phyloP scores from a whole-genome alignment of 805 yeast species.

The Candida boidinii region DNA sequence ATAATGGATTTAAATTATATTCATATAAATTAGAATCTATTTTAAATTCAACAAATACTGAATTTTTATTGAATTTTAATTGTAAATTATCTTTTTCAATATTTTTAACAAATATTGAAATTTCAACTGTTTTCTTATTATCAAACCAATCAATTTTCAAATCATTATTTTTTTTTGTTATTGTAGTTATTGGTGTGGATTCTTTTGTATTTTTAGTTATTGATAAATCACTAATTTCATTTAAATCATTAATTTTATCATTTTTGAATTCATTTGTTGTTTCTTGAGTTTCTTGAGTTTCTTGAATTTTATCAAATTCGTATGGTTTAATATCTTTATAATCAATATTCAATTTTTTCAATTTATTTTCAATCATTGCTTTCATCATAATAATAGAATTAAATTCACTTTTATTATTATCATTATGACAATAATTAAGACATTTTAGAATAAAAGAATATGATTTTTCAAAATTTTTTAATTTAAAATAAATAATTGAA shows the following conservation, averaged over 20 bases:
- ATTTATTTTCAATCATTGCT: slow-evolving; percentile 25
- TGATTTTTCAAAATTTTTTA: slow-evolving; percentile 34
- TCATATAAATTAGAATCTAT: slow-evolving; percentile 39
- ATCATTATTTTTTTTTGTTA: slow-evolving; percentile 21
- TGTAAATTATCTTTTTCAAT: slow-evolving; percentile 42
- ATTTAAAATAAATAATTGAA: slow-evolving; percentile 38
- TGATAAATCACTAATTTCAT: too few species aligned
- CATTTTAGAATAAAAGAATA: slow-evolving; percentile 34
- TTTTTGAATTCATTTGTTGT: slow-evolving; percentile 8
- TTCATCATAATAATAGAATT: slow-evolving; percentile 43
- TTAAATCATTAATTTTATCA: neutral
- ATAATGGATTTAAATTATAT: slow-evolving; percentile 47
- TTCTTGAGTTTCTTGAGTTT: neutral
- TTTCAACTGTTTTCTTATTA: slow-evolving; percentile 41
- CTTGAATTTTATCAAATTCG: neutral
- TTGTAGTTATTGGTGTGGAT: too few species aligned
- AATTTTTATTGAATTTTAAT: slow-evolving; percentile 28
- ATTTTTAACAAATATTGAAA: slow-evolving; percentile 65
- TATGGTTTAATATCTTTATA: slow-evolving; percentile 2
- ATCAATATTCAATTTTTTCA: slow-evolving; percentile 26
- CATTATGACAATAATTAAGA: slow-evolving; percentile 31
- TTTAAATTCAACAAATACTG: slow-evolving; percentile 38
- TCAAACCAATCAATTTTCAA: slow-evolving; percentile 71
- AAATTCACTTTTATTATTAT: slow-evolving; percentile 28
- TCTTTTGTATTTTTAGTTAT: too few species aligned